Evolutionary conservation across 192 early-diverging fungal genomes (phyloP).

Genomic region (Coemansia aciculifera): DNA sequence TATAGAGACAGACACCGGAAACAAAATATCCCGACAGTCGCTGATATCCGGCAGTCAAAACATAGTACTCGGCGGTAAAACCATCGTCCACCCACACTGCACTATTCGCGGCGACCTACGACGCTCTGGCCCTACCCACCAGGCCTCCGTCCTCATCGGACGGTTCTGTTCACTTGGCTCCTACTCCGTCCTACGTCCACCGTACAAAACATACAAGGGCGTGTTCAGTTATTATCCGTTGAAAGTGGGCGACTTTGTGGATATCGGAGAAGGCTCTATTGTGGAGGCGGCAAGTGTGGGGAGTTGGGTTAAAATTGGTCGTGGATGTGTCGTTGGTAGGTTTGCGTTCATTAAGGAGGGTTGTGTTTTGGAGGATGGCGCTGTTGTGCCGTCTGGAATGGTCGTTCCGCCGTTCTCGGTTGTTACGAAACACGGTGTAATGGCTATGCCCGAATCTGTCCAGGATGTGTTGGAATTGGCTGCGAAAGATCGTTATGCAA

Average conservation of each 20-base stretch:
- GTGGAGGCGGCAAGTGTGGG: slow-evolving; percentile 93
- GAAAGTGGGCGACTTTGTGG: slow-evolving; percentile 93
- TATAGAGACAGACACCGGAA: slow-evolving; percentile 98
- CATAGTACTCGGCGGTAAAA: slow-evolving; percentile 96
- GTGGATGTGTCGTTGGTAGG: slow-evolving; percentile 91
- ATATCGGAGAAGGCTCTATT: slow-evolving; percentile 82
- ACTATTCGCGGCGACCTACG: slow-evolving; percentile 93
- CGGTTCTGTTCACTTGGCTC: slow-evolving; percentile 81
- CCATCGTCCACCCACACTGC: slow-evolving; percentile 87
- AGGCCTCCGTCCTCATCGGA: slow-evolving; percentile 89
- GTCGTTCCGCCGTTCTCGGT: slow-evolving; percentile 86
- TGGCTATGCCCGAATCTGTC: slow-evolving; percentile 88
- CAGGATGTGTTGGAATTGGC: slow-evolving; percentile 76
- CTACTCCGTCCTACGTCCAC: slow-evolving; percentile 82
- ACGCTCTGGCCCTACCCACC: slow-evolving; percentile 80
- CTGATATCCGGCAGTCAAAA: slow-evolving; percentile 94
- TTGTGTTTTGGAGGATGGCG: slow-evolving; percentile 82
- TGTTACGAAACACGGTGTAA: background rate
- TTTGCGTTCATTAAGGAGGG: slow-evolving; percentile 98
- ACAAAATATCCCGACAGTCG: slow-evolving; percentile 92
- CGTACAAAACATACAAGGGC: slow-evolving; percentile 90
- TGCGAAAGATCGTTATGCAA: slow-evolving; percentile 76
- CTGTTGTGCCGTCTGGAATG: slow-evolving; percentile 88
- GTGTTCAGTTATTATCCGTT: slow-evolving; percentile 96
- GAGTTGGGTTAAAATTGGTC: slow-evolving; percentile 85